These are phyloP conservation scores for Rheum nobile DNA, from an alignment of 148 eudicot genomes.

Conservation along the genomic window DNA sequence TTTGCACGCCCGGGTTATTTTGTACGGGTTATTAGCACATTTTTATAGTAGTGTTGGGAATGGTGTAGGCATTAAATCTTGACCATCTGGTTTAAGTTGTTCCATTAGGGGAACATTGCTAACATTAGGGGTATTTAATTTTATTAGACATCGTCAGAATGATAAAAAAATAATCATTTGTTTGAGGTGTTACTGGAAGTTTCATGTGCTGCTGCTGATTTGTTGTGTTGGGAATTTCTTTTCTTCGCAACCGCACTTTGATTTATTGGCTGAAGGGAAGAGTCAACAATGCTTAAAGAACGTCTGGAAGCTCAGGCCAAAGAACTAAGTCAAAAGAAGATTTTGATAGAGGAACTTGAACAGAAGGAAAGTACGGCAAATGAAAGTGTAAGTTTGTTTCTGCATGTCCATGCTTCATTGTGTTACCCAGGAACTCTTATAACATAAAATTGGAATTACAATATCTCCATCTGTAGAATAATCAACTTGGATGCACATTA, in stretches of 20 bases:
- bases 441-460: neutral
- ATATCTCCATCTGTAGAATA: neutral
- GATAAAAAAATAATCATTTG: neutral
- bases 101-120: neutral
- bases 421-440: neutral
- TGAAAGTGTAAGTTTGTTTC: slow-evolving; percentile 49
- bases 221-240: neutral
- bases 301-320: slow-evolving; percentile 63
- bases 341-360: slow-evolving; percentile 73
- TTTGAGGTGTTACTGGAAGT: neutral
- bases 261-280: slow-evolving; percentile 67
- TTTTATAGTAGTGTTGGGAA: too few species aligned
- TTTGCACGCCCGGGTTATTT: too few species aligned
- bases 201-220: neutral
- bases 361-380: slow-evolving; percentile 89
- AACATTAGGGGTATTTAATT: neutral
- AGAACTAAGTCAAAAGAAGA: slow-evolving; percentile 68
- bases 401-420: neutral
- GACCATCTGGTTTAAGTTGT: neutral
- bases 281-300: slow-evolving; percentile 72
- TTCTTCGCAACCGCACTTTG: slow-evolving; percentile 8
- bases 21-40: too few species aligned
- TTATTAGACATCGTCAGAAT: neutral
- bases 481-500: neutral
- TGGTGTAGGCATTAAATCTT: neutral